phyloP scores from a whole-genome alignment of 2,329 filamentous ascomycete genomes.

The Claviceps lovelessii region DNA sequence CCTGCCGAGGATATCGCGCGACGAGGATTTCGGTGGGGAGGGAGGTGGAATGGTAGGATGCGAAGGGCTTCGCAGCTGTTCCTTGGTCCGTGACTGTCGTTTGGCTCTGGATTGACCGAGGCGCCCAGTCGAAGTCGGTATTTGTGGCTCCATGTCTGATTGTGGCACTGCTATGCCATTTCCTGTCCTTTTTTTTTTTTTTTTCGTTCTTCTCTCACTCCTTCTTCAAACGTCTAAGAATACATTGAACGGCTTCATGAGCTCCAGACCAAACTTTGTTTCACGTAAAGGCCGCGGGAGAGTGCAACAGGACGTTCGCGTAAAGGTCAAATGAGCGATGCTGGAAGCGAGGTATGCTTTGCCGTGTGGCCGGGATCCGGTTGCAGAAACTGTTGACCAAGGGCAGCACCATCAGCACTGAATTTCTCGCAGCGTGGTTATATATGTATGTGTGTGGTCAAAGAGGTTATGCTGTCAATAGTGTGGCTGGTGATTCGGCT shows the following conservation, averaged over 20 bases:
- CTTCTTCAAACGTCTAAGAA: constrained; percentile 11
- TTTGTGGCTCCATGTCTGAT: constrained; percentile 31
- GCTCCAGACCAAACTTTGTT: background rate
- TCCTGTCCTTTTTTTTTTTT: constrained; percentile 19
- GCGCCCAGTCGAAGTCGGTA: constrained; percentile 12
- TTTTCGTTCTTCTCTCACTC: too few species aligned
- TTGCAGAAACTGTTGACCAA: background rate
- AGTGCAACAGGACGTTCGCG: background rate
- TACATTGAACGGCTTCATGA: constrained; percentile 15
- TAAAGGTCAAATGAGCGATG: background rate
- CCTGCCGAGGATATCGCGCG: background rate
- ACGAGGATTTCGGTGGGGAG: constrained; percentile 6
- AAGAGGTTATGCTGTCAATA: background rate
- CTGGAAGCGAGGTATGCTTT: background rate
- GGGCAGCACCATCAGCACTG: background rate
- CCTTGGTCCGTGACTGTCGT: constrained; percentile 16
- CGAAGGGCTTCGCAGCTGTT: constrained; percentile 6
- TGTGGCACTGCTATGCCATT: constrained; percentile 32
- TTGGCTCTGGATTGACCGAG: constrained; percentile 22
- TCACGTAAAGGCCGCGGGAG: background rate
- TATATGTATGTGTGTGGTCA: too few species aligned
- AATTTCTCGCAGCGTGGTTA: background rate
- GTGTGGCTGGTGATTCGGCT: background rate
- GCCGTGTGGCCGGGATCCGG: background rate
- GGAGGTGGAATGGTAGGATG: constrained; percentile 8